A percentile compares a stretch with the other conserved stretches of the same genome.
Evolutionary conservation across 2,329 filamentous ascomycete genomes (phyloP).

Genomic region (Trichoderma polysporum): DNA sequence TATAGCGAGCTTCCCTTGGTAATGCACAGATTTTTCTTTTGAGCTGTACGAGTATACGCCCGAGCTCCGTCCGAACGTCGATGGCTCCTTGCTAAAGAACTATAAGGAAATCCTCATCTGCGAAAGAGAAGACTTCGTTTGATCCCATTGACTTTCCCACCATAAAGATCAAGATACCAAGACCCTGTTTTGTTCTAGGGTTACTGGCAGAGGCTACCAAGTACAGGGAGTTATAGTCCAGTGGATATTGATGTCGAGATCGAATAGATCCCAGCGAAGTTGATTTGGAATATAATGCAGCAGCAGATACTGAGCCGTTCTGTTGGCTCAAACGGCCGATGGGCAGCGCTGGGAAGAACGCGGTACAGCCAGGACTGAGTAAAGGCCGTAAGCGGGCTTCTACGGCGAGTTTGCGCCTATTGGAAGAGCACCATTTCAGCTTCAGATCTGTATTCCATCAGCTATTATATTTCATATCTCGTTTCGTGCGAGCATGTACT

Average conservation of each 20-base stretch:
- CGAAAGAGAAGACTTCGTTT: neutral
- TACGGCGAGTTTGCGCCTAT: neutral
- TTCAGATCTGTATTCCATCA: too few species aligned
- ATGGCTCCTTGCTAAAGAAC: neutral
- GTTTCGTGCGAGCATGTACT: too few species aligned
- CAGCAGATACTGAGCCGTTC: neutral
- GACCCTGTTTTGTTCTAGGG: neutral
- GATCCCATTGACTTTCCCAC: neutral
- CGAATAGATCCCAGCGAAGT: neutral
- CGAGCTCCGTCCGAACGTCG: neutral
- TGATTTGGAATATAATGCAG: neutral
- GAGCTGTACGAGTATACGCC: neutral
- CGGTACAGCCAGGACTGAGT: neutral
- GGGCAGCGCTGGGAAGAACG: neutral
- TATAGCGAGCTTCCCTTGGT: too few species aligned
- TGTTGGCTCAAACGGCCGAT: neutral
- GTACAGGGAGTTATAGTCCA: too few species aligned
- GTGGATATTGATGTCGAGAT: too few species aligned
- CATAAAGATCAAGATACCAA: neutral
- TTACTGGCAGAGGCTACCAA: too few species aligned
- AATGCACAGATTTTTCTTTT: too few species aligned
- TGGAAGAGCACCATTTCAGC: too few species aligned
- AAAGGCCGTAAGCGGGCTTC: neutral
- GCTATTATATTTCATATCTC: too few species aligned
- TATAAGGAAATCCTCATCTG: neutral